These are phyloP conservation scores for Boletus patriciae DNA, from an alignment of 768 basidiomycete species.

Conservation along the genomic window DNA sequence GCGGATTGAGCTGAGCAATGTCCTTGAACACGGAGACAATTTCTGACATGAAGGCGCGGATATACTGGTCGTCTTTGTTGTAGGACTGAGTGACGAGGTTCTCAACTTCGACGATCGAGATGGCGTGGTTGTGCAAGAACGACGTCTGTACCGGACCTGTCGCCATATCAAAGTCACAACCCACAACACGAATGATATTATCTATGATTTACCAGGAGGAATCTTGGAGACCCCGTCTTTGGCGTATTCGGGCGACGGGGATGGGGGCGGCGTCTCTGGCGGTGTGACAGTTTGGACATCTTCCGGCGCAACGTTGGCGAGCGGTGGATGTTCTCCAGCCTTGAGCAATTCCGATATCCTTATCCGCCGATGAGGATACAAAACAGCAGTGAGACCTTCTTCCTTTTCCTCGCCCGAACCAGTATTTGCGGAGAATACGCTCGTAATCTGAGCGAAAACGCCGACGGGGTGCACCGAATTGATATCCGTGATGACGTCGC, in stretches of 20 bases:
- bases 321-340: conserved; percentile 44
- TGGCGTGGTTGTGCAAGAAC: conserved; percentile 75
- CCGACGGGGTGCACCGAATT: conserved; percentile 90
- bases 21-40: conserved; percentile 98
- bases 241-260: conserved; percentile 26
- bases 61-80: conserved; percentile 91
- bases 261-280: conserved; percentile 39
- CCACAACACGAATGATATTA: too few species aligned
- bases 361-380: conserved; percentile 92
- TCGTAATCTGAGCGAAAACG: conserved; percentile 96
- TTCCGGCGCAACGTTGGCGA: conserved; percentile 39
- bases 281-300: conserved; percentile 46
- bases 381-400: conserved; percentile 89
- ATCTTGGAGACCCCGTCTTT: conserved; percentile 27
- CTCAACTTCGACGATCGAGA: conserved; percentile 87
- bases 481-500: conserved; percentile 86
- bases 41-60: conserved; percentile 94
- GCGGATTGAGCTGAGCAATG: conserved; percentile 93
- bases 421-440: conserved; percentile 69
- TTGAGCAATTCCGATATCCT: conserved; percentile 85
- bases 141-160: conserved; percentile 74
- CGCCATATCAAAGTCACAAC: conserved; percentile 2
- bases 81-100: conserved; percentile 82
- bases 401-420: conserved; percentile 65
- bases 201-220: conserved; percentile 19